A percentile compares a stretch with the other conserved stretches of the same genome.
Conservation (phyloP, 2,329 filamentous ascomycete genomes). For the Ophiostoma ips region DNA sequence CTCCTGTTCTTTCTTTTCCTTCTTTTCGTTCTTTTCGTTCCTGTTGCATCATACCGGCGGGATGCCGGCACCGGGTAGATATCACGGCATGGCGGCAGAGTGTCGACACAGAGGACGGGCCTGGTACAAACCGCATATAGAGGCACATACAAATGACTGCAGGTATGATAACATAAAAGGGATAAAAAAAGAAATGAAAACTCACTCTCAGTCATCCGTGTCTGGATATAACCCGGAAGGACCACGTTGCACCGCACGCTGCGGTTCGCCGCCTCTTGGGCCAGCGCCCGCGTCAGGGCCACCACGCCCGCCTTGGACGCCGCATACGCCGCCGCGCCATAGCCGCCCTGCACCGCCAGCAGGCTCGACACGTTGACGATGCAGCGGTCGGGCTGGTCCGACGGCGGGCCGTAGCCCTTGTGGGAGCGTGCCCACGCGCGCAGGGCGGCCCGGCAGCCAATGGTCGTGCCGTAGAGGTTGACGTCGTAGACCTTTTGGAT, state of each 20-base stretch:
- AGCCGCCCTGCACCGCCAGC: conserved; percentile 53
- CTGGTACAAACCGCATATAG: background rate
- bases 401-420: background rate
- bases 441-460: conserved; percentile 39
- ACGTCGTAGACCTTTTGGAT: conserved; percentile 48
- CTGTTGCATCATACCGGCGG: background rate
- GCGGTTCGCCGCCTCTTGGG: conserved; percentile 43
- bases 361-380: conserved; percentile 76
- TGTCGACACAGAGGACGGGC: background rate
- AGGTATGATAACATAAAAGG: background rate
- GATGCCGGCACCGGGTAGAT: background rate
- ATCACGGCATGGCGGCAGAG: conserved; percentile 1
- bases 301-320: conserved; percentile 71
- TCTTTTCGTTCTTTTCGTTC: background rate
- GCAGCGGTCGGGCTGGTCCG: conserved; percentile 24
- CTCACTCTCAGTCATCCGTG: conserved; percentile 63
- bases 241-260: conserved; percentile 67
- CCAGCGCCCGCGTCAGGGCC: conserved; percentile 54
- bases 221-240: conserved; percentile 70
- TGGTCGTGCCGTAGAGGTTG: conserved; percentile 56
- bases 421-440: conserved; percentile 7
- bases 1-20: background rate
- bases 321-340: conserved; percentile 57
- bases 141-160: background rate
- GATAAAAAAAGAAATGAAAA: conserved; percentile 2